Conservation (phyloP, 805 yeast genomes). For the Ogataea sp. region DNA sequence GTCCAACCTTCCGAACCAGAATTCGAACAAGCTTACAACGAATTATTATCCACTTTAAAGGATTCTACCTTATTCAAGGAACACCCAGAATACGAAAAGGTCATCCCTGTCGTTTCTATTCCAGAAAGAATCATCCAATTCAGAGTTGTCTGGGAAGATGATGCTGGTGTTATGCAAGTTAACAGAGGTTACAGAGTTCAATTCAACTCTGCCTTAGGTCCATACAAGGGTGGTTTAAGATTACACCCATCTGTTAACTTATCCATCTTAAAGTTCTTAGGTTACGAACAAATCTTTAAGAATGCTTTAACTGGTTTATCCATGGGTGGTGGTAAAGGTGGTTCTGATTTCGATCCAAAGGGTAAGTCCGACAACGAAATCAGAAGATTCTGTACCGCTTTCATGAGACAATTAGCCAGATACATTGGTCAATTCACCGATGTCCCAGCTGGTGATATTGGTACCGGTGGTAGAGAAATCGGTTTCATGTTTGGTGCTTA, state of each 20-base stretch:
- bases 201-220: conserved; percentile 97
- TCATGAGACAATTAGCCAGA: conserved; percentile 92
- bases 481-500: conserved; percentile 96
- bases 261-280: conserved; percentile 91
- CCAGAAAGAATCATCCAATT: conserved; percentile 96
- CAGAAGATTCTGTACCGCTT: conserved; percentile 92
- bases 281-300: conserved; percentile 97
- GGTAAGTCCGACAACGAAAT: conserved; percentile 89
- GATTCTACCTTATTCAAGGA: conserved; percentile 85
- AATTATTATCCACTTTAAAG: conserved; percentile 78
- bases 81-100: conserved; percentile 85
- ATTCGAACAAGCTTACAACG: conserved; percentile 97
- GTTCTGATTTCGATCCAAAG: conserved; percentile 96
- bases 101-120: conserved; percentile 80
- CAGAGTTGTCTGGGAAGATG: conserved; percentile 98
- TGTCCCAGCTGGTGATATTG: conserved; percentile 99
- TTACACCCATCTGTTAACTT: conserved; percentile 96
- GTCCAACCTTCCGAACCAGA: conserved; percentile 92
- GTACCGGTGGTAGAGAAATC: conserved; percentile 95
- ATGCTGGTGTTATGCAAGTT: conserved; percentile 82
- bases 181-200: conserved; percentile 98
- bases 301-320: conserved; percentile 94
- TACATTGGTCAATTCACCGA: conserved; percentile 97
- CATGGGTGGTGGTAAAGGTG: conserved; percentile 99
- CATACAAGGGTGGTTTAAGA: conserved; percentile 98